Evolutionary conservation across 2,329 filamentous ascomycete genomes (phyloP).

Genomic region (Pseudocercospora ulei): DNA sequence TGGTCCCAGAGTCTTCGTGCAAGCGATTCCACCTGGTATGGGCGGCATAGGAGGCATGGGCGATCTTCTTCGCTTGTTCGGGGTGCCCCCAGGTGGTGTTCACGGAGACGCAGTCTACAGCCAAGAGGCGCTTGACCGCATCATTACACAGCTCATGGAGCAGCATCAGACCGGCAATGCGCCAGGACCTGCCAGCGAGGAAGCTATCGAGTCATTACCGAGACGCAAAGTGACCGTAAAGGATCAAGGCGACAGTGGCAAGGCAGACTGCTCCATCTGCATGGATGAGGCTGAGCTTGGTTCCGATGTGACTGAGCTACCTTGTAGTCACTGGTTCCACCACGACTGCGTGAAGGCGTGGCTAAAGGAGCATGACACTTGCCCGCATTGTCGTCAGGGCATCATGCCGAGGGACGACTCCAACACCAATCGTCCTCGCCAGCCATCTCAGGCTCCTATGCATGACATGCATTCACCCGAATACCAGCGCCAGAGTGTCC

Average conservation of each 20-base stretch:
- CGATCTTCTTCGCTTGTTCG: conserved; percentile 24
- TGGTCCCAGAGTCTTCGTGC: conserved; percentile 14
- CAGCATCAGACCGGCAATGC: conserved; percentile 65
- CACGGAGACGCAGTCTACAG: conserved; percentile 74
- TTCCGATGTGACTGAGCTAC: conserved; percentile 65
- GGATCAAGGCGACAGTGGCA: conserved; percentile 60
- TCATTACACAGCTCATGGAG: conserved; percentile 83
- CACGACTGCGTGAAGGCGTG: conserved; percentile 70
- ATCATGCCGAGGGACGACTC: conserved; percentile 37
- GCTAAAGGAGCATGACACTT: conserved; percentile 86
- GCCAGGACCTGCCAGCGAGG: conserved; percentile 67
- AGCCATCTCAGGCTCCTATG: conserved; percentile 27
- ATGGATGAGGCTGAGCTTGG: conserved; percentile 71
- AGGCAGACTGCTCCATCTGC: conserved; percentile 82
- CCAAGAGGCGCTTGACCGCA: conserved; percentile 79
- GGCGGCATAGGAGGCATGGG: conserved; percentile 13
- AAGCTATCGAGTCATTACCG: conserved; percentile 63
- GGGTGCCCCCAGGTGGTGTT: conserved; percentile 39
- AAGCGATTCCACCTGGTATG: conserved; percentile 8
- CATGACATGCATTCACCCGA: conserved; percentile 29
- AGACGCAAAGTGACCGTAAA: conserved; percentile 56
- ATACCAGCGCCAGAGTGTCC: conserved; percentile 21
- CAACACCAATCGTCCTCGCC: conserved; percentile 20
- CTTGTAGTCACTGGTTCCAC: conserved; percentile 93
- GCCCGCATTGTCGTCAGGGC: conserved; percentile 63